Base-by-base conservation (phyloP, 1,139 yeast genomes). In the Magnusiomyces suaveolens region DNA sequence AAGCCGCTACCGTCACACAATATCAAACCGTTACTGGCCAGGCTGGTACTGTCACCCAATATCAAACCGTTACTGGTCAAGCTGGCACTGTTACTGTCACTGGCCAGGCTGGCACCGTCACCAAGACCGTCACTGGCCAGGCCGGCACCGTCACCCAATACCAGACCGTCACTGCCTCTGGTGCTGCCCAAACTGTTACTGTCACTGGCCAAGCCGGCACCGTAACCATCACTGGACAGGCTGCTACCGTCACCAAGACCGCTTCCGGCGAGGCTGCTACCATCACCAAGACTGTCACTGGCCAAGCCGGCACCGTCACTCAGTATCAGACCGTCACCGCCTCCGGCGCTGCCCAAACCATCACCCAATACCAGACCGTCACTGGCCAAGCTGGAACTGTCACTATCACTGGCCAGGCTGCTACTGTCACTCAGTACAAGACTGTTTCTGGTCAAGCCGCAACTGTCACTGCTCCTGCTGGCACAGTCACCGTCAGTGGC, bases 401-500 rank as follows among this genome's bases (percentile, higher is more conserved):
- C 23, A 52, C 54, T 25, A 55, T 54, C 36, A 52, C 56, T 33
- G 48, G 38, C 16, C 14, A 23, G 18, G 39, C 56, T n/a, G 52
- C 24, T 43, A 36, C 48, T 6, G 46, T 24, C 18, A n/a, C n/a
- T n/a, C 49, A 46, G 32, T 16, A 20, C 18, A 14, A 32, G 36
- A 21, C 46, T 20, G 50, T 36, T 21, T 26, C 24, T 24, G 46
- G 53, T 33, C 43, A 33, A 33, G 50, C 50, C 24, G 14, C 18
- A 33, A 46, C 50, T n/a, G 20, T 29, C n/a, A 32, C 41, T 4
- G 36, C 38, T 14, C 29, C 52, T 16, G 49, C 43, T 43, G 32
- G 36, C 6, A 50, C 50, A 20, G 38, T 50, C 23, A 29, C 49
- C 25, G 16, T 20, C 8, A 46, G 39, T 46, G 41, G 18, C 20